These are phyloP conservation scores for Fusarium hostae DNA, from an alignment of 2,329 filamentous ascomycete genomes.

Conservation along the genomic window DNA sequence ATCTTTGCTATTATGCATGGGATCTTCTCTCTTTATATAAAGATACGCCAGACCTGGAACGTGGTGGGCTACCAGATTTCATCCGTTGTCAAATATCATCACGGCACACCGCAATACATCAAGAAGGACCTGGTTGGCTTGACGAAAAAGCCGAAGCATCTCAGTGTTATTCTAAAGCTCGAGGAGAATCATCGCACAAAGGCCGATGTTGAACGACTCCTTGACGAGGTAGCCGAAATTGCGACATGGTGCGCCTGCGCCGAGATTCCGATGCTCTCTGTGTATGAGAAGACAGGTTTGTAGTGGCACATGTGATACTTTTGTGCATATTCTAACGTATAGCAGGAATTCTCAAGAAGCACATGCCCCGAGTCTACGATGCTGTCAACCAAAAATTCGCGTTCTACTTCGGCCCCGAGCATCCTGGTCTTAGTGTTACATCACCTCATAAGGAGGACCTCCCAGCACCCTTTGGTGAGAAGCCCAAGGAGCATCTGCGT, in stretches of 20 bases:
- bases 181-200: conserved; percentile 75
- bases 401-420: conserved; percentile 83
- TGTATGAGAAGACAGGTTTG: conserved; percentile 91
- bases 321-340: conserved; percentile 16
- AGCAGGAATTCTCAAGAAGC: conserved; percentile 86
- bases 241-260: conserved; percentile 93
- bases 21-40: conserved; percentile 89
- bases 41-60: conserved; percentile 82
- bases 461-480: conserved; percentile 45
- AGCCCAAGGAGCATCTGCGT: conserved; percentile 57
- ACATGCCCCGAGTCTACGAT: conserved; percentile 85
- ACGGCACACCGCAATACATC: conserved; percentile 93
- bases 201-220: conserved; percentile 81
- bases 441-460: conserved; percentile 56
- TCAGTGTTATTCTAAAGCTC: conserved; percentile 85
- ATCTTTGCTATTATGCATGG: conserved; percentile 78
- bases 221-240: conserved; percentile 92
- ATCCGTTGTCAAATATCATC: conserved; percentile 91
- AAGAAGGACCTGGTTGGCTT: conserved; percentile 84
- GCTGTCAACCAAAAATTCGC: conserved; percentile 82
- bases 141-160: conserved; percentile 79
- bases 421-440: conserved; percentile 74
- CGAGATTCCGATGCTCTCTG: conserved; percentile 85
- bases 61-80: conserved; percentile 80
- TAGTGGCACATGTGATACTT: neutral